phyloP scores from a whole-genome alignment of 2,329 filamentous ascomycete species.

The Penicillium sp. region DNA sequence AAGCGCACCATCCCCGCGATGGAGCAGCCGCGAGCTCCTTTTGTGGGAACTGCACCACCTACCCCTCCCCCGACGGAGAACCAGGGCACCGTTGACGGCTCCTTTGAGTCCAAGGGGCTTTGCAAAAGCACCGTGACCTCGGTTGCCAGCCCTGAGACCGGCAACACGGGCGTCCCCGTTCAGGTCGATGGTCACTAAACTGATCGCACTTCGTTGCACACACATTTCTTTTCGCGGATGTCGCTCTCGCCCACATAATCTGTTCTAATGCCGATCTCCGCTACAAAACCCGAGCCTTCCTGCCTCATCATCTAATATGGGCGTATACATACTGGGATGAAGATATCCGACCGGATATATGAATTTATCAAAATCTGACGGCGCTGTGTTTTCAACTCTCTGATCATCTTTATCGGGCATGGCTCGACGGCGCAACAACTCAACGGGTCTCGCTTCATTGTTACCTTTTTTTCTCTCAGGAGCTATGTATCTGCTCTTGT shows the following conservation, averaged over 20 bases:
- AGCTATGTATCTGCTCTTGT: conserved; percentile 4
- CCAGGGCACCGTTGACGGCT: conserved; percentile 60
- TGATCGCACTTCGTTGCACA: conserved; percentile 31
- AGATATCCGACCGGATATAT: conserved; percentile 34
- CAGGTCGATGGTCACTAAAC: conserved; percentile 29
- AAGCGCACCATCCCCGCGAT: conserved; percentile 35
- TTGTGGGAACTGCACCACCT: conserved; percentile 59
- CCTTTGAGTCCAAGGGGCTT: conserved; percentile 40
- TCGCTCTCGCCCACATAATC: conserved; percentile 27
- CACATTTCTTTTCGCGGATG: conserved; percentile 7
- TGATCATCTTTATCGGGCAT: conserved; percentile 29
- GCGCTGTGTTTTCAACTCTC: conserved; percentile 25
- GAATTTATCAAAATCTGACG: conserved; percentile 24
- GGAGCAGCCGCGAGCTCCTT: conserved; percentile 49
- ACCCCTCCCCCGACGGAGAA: conserved; percentile 68
- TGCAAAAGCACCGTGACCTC: conserved; percentile 37
- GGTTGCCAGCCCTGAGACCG: conserved; percentile 34
- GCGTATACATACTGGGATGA: conserved; percentile 40
- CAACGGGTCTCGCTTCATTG: conserved; percentile 7
- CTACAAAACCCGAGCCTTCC: conserved; percentile 11
- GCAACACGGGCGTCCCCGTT: conserved; percentile 26
- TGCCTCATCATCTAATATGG: conserved; percentile 36
- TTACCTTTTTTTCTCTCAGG: conserved; percentile 11
- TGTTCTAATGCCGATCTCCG: conserved; percentile 25
- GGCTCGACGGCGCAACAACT: conserved; percentile 37